Evolutionary conservation across 2,329 filamentous ascomycete genomes (phyloP), one percentile per base, ranked within the genome.

Genomic region (Drechmeria coniospora): DNA sequence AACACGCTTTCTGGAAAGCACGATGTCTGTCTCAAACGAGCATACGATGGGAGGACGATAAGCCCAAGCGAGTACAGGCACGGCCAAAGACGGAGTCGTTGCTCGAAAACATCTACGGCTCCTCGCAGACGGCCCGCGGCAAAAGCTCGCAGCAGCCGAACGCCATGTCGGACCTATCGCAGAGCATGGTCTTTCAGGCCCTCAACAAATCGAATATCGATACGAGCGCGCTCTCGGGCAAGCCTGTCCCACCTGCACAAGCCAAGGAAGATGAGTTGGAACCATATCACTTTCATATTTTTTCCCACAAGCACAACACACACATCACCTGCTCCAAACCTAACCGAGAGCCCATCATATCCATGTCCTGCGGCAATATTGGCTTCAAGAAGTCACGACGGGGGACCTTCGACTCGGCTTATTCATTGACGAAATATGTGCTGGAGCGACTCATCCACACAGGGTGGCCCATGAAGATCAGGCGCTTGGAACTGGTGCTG

Each of bases 281-380:
- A 46, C 77, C 80, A 3, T 83, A 83, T 59, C 83, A 92, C 51
- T 67, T 98, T 37, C 82, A 93, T 59, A 64, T 98, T 50, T 87
- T 74, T 56, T 61, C 79, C 16, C 77, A 80, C 51, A 92, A 83
- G 59, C 90, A 94, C 68, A 98, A 98, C 61, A 90, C 82, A 13
- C 83, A 95, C 55, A 69, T 98, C 44, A 94, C 86, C 2, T 70
- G 94, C 39, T 82, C 84, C 14, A 75, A 77, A 45, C 86, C 90
- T 16, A 75, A 83, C 50, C 68, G 78, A 26, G 70, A 82, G 37
- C 70, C 82, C 16, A 68, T 95, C 38, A 63, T 98, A 37, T 83
- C 77, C 9, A 55, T 92, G 41, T 80, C 79, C 2, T 70, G 76
- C 33, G 90, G 90, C 26, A 84, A 93, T 46, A 72, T 98, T 33